Evolutionary conservation across 202 grass and related monocot genomes (phyloP).

Genomic region (Eragrostis tef): DNA sequence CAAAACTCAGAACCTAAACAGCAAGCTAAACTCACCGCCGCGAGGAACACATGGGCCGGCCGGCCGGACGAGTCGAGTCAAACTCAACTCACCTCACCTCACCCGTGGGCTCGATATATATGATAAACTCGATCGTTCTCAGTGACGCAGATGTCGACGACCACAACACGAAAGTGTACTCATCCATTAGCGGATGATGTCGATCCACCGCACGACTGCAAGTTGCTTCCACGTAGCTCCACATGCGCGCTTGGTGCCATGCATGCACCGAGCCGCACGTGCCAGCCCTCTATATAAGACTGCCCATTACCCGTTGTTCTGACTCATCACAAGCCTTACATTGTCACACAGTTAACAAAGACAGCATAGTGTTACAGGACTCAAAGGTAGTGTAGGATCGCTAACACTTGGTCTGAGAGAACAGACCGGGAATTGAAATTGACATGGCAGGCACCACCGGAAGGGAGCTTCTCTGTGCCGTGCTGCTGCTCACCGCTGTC

Average conservation of each 20-base stretch:
- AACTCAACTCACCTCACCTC: not conserved
- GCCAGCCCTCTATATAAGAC: not conserved
- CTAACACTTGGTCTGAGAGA: not conserved
- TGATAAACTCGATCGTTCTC: not conserved
- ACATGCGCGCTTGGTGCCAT: not conserved
- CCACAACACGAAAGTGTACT: not conserved
- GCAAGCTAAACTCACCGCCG: too few relatives aligned
- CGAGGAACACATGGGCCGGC: too few relatives aligned
- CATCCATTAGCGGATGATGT: not conserved
- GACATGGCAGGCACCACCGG: slow-evolving; percentile 15
- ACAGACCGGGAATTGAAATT: not conserved
- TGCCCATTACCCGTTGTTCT: not conserved
- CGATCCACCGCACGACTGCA: not conserved
- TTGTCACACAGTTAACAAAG: not conserved
- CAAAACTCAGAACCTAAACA: too few relatives aligned
- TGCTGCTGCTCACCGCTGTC: not conserved
- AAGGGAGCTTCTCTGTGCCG: not conserved
- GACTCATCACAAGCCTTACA: not conserved
- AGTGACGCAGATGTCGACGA: not conserved
- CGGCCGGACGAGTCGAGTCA: not conserved
- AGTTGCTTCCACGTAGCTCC: not conserved
- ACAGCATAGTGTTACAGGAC: not conserved
- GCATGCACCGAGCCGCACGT: not conserved
- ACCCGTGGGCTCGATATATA: not conserved
- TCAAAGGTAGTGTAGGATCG: not conserved